These are phyloP conservation scores for Dentipellis fragilis DNA, from an alignment of 768 basidiomycete genomes.

Conservation along the genomic window DNA sequence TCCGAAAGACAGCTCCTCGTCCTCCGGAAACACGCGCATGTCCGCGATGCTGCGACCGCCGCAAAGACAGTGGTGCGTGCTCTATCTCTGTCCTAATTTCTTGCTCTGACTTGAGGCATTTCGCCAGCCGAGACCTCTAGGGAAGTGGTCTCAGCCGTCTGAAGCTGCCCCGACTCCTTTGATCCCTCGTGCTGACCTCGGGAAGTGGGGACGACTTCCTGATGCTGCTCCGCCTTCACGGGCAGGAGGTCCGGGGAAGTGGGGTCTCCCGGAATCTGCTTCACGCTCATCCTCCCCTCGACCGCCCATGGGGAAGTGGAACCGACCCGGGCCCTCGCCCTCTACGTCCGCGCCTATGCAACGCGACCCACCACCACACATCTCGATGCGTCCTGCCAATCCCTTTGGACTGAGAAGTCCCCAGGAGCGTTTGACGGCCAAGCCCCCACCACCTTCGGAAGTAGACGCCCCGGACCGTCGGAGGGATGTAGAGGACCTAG, in stretches of 20 bases:
- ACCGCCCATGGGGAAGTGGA: no score
- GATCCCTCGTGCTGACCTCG: not conserved
- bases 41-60: conserved; percentile 2
- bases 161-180: not conserved
- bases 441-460: no score
- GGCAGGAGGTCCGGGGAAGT: not conserved
- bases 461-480: no score
- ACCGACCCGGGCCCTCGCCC: no score
- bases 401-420: no score
- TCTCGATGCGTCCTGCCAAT: not conserved
- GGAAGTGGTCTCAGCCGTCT: conserved; percentile 1
- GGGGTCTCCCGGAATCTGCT: no score
- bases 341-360: no score
- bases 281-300: no score
- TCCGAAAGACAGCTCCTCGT: conserved; percentile 2
- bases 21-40: not conserved
- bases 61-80: conserved; percentile 11
- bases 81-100: not conserved
- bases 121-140: conserved; percentile 3
- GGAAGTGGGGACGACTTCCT: conserved; percentile 10
- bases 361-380: no score
- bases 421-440: no score
- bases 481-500: no score
- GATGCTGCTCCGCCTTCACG: not conserved
- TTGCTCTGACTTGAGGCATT: no score